Evolutionary conservation across 106 monocot species (phyloP).

Genomic region (Dendrobium officinale): DNA sequence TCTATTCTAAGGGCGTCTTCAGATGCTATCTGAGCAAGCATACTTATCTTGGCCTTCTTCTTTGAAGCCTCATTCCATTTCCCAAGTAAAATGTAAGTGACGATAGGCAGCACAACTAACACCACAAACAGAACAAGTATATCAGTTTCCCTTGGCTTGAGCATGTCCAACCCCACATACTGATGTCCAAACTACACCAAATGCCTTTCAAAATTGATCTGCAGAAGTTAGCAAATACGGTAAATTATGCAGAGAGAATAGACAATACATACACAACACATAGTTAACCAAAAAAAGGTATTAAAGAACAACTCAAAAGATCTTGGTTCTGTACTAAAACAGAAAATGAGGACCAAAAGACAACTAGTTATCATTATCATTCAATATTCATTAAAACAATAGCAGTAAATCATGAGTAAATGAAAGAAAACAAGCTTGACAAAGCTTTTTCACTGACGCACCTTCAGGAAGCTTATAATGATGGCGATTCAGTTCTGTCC

Average conservation of each 20-base stretch:
- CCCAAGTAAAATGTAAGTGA: conserved; percentile 83
- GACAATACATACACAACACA: neutral
- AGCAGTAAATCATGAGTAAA: neutral
- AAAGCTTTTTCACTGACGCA: neutral
- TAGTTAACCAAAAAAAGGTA: neutral
- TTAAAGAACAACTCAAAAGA: too few relatives aligned
- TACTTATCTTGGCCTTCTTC: conserved; percentile 52
- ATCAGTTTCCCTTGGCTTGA: conserved; percentile 93
- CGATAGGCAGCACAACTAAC: conserved; percentile 81
- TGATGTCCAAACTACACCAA: conserved; percentile 51
- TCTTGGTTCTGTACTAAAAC: too few relatives aligned
- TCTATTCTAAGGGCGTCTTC: conserved; percentile 59
- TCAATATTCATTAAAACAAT: neutral
- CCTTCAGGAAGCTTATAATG: neutral
- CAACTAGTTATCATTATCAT: too few relatives aligned
- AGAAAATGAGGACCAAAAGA: neutral
- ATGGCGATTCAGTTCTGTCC: neutral
- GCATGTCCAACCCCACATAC: conserved; percentile 84
- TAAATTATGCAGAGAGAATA: neutral
- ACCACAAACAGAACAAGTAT: conserved; percentile 64
- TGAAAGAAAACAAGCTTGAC: neutral
- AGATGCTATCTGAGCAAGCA: conserved; percentile 63
- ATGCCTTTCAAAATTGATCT: conserved; percentile 12
- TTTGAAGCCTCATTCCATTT: conserved; percentile 69
- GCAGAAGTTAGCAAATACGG: neutral